Evolutionary conservation across 768 basidiomycete species (phyloP), one percentile per base, ranked within the genome.

Genomic region (Suillus decipiens): DNA sequence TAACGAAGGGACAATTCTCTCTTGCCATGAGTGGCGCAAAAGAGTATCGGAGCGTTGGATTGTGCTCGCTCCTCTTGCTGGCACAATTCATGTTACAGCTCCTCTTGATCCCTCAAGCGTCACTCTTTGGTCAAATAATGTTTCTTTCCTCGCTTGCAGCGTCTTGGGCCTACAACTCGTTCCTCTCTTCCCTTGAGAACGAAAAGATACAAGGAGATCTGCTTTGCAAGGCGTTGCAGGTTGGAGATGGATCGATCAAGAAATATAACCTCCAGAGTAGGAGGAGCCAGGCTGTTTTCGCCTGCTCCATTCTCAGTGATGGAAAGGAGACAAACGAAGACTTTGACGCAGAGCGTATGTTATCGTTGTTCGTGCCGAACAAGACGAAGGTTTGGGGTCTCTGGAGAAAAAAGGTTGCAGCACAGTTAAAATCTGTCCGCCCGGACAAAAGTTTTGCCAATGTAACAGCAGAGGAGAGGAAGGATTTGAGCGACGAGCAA

Each of bases 161-260:
- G 1, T 78, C 77, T 1, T 78, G 77, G 77, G 60, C 19, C 1
- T 77, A 78, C 59, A 78, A 78, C 47, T 70, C 74, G 1, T 78
- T 71, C 53, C 71, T 78, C 34, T 75, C 76, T 9, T 74, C 72
- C 0, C 65, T 82, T 70, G 80, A 82, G 59, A 72, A 71, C 33
- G 70, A 73, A 53, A 73, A 63, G 28, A 69, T 75, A 11, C 74
- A 74, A 53, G 67, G 56, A 9, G 55, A 65, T 1, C 45, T 73
- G 9, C 60, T 73, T 34, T 62, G 63, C 54, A 43, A 64, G 24
- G 67, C 64, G 31, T 62, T 73, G 0, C 65, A 61, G 1, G 61
- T 24, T 28, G 73, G 65, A 0, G 28, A 28, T 17, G 4, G 1
- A 2, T 39, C 55, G 10, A 61, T 73, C 61, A 61, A 43, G 15